A percentile compares a stretch with the other conserved stretches of the same genome.
Conservation (phyloP, 2,329 filamentous ascomycete species). For the Xylariales sp. region DNA sequence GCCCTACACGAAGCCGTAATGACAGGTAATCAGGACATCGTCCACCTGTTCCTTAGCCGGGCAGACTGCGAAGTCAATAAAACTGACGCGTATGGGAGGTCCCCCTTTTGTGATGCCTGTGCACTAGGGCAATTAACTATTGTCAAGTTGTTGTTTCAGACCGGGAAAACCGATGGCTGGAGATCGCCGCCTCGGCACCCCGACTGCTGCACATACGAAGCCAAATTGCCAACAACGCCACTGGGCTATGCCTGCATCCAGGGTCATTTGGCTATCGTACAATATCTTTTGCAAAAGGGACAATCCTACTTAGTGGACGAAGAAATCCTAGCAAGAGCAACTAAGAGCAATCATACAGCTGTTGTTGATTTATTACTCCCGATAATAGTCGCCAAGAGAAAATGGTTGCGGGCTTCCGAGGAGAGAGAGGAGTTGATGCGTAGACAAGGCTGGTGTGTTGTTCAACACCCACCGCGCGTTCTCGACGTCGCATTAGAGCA, state of each 20-base stretch:
- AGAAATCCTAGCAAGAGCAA: neutral
- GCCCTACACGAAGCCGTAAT: neutral
- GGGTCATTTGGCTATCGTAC: neutral
- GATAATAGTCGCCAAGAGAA: neutral
- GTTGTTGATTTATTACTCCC: neutral
- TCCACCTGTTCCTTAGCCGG: neutral
- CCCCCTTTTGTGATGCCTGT: constrained; percentile 27
- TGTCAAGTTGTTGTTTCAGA: constrained; percentile 26
- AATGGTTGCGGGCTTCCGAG: no score
- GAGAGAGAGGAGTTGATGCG: no score
- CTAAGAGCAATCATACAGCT: neutral
- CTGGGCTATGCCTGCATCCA: neutral
- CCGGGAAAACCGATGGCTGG: neutral
- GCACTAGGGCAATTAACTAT: constrained; percentile 27
- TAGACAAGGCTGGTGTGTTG: neutral
- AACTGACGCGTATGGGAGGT: neutral
- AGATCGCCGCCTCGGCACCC: neutral
- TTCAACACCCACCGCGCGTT: neutral
- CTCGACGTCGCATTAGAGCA: neutral
- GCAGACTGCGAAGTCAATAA: neutral
- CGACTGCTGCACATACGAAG: no score
- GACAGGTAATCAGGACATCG: neutral
- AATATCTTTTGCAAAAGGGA: neutral
- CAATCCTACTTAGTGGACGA: neutral
- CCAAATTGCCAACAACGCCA: neutral